Evolutionary conservation across 1,139 yeast genomes (phyloP).

Genomic region (Geotrichum macrosporum): DNA sequence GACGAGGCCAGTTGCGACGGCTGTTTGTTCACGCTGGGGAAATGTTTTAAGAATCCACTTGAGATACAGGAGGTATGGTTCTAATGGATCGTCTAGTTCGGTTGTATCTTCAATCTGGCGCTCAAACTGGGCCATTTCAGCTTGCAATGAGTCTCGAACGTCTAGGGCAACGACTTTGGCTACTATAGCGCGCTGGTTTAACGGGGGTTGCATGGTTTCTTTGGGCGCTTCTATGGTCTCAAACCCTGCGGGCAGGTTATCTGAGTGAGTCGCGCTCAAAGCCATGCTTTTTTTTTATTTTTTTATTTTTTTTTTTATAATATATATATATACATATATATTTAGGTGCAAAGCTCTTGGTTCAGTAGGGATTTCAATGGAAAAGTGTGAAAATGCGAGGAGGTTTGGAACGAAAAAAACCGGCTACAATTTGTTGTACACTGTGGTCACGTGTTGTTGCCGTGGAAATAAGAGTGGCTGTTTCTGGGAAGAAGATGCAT

Average conservation of each 20-base stretch:
- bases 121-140: constrained; percentile 5
- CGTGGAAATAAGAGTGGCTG: not conserved
- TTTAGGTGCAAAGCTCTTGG: not conserved
- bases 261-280: constrained; percentile 7
- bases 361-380: not conserved
- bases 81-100: constrained; percentile 77
- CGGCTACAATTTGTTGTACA: not conserved
- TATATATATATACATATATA: too few species aligned
- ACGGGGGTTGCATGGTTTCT: constrained; percentile 69
- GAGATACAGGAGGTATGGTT: constrained; percentile 64
- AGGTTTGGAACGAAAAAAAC: not conserved
- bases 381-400: not conserved
- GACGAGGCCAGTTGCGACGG: constrained; percentile 29
- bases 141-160: not conserved
- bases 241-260: constrained; percentile 7
- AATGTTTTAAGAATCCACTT: constrained; percentile 63
- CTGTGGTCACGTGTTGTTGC: not conserved
- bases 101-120: constrained; percentile 38
- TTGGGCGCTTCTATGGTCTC: constrained; percentile 59
- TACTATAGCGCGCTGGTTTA: not conserved
- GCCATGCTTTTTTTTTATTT: too few species aligned
- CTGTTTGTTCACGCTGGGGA: constrained; percentile 69
- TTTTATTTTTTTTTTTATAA: too few species aligned
- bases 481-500: not conserved
- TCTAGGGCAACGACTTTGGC: not conserved